Evolutionary conservation across 2,329 filamentous ascomycete genomes (phyloP).

Genomic region (Endoconidiophora polonica): DNA sequence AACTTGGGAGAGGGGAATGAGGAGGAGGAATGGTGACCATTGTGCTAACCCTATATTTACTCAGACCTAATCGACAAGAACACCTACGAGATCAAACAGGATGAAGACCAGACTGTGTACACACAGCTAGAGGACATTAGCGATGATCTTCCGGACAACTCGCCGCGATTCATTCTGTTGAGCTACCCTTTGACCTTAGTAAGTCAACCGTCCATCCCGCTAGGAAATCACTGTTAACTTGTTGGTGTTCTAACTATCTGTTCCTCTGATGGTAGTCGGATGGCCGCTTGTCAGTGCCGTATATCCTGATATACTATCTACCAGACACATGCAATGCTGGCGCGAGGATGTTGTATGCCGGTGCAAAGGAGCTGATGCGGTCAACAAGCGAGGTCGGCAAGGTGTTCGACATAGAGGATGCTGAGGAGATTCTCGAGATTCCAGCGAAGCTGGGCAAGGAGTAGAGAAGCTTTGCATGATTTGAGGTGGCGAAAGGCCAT

Average conservation of each 20-base stretch:
- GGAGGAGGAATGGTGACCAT: neutral
- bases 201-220: slow-evolving; percentile 17
- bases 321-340: slow-evolving; percentile 81
- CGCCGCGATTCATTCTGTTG: slow-evolving; percentile 74
- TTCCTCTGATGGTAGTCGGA: slow-evolving; percentile 38
- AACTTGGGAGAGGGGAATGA: neutral
- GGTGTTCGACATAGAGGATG: slow-evolving; percentile 68
- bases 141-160: slow-evolving; percentile 84
- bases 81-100: slow-evolving; percentile 74
- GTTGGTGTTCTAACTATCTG: slow-evolving; percentile 7
- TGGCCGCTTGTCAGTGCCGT: slow-evolving; percentile 74
- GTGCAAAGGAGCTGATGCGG: slow-evolving; percentile 89
- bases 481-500: neutral
- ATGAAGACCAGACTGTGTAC: slow-evolving; percentile 62
- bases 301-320: slow-evolving; percentile 88
- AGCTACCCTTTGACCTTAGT: slow-evolving; percentile 84
- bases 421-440: slow-evolving; percentile 70
- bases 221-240: neutral
- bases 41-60: slow-evolving; percentile 1
- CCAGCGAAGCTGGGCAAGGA: slow-evolving; percentile 41
- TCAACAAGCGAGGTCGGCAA: slow-evolving; percentile 80
- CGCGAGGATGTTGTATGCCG: slow-evolving; percentile 83
- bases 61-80: slow-evolving; percentile 80
- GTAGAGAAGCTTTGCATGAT: slow-evolving; percentile 7
- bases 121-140: slow-evolving; percentile 62